Evolutionary conservation across 129 eudicot species (phyloP), one percentile per base, ranked within the genome.

Genomic region (Helianthus annuus): DNA sequence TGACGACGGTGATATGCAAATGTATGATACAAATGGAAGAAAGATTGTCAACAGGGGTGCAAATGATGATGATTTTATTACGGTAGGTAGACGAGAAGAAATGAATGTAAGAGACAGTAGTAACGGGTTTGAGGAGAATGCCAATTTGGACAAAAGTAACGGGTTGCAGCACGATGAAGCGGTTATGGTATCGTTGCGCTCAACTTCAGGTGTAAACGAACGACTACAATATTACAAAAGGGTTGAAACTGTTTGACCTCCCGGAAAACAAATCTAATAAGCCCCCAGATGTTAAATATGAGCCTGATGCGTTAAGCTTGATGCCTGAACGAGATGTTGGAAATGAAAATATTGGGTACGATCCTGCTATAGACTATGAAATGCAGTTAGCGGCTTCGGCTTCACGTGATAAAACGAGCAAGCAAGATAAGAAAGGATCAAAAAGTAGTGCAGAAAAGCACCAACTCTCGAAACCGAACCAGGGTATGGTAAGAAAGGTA

Each of bases 291-390:
- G 55, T 69, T 63, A 75, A 67, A 52, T 93, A 85, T 75, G 96
- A 89, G 77, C 92, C 97, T 5, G 79, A 89, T 87, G 96, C 82
- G 54, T 78, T 93, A 71, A 87, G 84, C 76, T 79, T 93, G 83
- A 80, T 93, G 84, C 92, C 92, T 8, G 95, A 87, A 64, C 84
- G 96, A 79, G 88, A 74, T 13, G 63, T 68, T 13, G 97, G 3
- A 27, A 27, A 27, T 27, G 32, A 93, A 45, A 74, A 76, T 74
- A 66, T 74, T 65, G 92, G 87, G 17, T 85, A 81, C 69, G 90
- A 89, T 79, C 92, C 82, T 61, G 89, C 97, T 78, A 60, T 89
- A 49, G 96, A 93, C 68, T 90, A 87, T 64, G 92, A 93, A 76
- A 84, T 76, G 85, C 90, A 87, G 73, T 72, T 66, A 40, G 73